Percentiles rank a stretch among this genome's conserved stretches.
Conservation (phyloP, 225 moss, liverwort and hornwort genomes). For the Pleurozium schreberi region DNA sequence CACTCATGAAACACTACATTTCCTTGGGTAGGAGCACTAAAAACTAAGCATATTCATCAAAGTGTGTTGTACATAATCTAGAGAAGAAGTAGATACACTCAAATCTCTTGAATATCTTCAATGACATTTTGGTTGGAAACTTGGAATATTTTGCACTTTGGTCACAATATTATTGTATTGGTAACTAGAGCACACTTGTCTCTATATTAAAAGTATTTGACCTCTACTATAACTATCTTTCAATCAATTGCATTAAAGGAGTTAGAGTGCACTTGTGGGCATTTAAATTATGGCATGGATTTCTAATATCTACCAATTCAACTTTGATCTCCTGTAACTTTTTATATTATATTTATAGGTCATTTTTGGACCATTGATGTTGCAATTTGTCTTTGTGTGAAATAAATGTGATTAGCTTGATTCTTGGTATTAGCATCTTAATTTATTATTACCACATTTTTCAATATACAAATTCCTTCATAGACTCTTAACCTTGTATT, state of each 20-base stretch:
- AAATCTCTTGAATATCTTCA: fast-evolving
- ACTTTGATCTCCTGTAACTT: background rate
- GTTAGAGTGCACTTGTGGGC: too few relatives aligned
- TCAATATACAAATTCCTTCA: fast-evolving
- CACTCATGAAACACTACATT: background rate
- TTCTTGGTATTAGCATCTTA: fast-evolving
- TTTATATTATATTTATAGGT: background rate
- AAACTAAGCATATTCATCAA: background rate
- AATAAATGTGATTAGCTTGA: background rate
- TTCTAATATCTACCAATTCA: background rate
- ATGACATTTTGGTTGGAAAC: background rate
- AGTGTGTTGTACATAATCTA: background rate
- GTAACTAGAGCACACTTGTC: fast-evolving
- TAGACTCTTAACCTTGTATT: fast-evolving
- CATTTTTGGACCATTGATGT: fast-evolving
- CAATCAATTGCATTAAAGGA: background rate
- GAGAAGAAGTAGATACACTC: fast-evolving
- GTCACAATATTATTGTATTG: background rate
- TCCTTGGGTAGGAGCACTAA: fast-evolving
- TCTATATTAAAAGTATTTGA: background rate
- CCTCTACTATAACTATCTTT: background rate
- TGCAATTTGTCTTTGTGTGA: background rate
- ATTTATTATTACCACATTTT: background rate
- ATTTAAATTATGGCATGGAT: background rate
- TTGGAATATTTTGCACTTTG: background rate